Evolutionary conservation across 441 rosid genomes (phyloP).

Genomic region (Pelargonium myrrhifolium): DNA sequence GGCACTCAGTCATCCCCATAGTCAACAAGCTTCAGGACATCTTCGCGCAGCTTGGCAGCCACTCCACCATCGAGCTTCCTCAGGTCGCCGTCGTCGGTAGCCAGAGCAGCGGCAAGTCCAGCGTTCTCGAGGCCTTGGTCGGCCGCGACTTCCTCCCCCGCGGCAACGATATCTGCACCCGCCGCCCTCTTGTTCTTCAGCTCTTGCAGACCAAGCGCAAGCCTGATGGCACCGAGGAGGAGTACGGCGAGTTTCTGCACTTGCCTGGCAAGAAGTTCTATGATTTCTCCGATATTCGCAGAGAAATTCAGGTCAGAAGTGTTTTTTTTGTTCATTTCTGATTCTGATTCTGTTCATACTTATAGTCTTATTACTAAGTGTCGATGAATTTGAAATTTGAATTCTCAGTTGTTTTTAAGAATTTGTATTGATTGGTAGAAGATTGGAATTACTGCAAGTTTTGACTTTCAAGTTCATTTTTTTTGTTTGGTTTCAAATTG

Average conservation of each 20-base stretch:
- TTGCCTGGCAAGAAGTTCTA: constrained; percentile 59
- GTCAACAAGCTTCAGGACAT: constrained; percentile 94
- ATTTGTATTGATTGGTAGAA: not conserved
- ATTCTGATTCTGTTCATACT: not conserved
- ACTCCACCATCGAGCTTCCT: constrained; percentile 65
- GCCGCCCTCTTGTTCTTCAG: constrained; percentile 79
- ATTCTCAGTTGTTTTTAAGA: no score
- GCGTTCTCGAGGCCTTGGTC: constrained; percentile 68
- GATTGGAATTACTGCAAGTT: not conserved
- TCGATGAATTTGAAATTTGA: no score
- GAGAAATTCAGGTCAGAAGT: constrained; percentile 56
- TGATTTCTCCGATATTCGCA: constrained; percentile 71
- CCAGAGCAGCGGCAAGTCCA: constrained; percentile 78
- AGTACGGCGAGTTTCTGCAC: constrained; percentile 78
- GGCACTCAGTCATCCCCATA: constrained; percentile 79
- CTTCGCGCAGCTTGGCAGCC: constrained; percentile 79
- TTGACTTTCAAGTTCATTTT: not conserved
- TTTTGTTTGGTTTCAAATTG: not conserved
- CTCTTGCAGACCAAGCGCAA: constrained; percentile 58
- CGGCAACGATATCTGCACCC: constrained; percentile 63
- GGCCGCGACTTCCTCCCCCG: constrained; percentile 78
- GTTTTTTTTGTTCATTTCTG: not conserved
- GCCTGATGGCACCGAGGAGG: constrained; percentile 50
- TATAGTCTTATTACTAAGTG: not conserved
- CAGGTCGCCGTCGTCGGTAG: constrained; percentile 77